These are phyloP conservation scores for Plasmopara halstedii DNA, from an alignment of 352 stramenopile species.

Conservation along the genomic window DNA sequence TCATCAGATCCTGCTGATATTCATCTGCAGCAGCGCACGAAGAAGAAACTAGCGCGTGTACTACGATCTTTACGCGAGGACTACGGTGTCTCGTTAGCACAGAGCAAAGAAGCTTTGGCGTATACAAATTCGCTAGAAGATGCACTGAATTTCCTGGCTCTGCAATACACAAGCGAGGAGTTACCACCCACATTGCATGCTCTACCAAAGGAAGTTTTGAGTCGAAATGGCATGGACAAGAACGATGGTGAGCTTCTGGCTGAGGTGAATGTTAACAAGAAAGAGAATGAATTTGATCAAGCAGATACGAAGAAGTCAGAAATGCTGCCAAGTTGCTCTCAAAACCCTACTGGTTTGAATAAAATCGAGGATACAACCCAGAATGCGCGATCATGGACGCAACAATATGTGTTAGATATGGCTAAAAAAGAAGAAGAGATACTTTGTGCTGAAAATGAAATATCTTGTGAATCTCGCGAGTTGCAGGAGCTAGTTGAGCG, in stretches of 20 bases:
- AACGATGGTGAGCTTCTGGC: slow-evolving; percentile 26
- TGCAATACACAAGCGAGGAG: slow-evolving; percentile 50
- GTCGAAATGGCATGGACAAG: slow-evolving; percentile 6
- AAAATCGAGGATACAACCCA: slow-evolving; percentile 15
- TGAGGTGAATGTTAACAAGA: slow-evolving; percentile 15
- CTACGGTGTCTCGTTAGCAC: slow-evolving; percentile 28
- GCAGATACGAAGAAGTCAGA: too few relatives aligned
- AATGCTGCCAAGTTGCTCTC: too few relatives aligned
- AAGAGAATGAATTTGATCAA: too few relatives aligned
- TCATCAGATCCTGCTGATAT: slow-evolving; percentile 29
- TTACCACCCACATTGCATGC: slow-evolving; percentile 38
- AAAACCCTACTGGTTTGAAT: too few relatives aligned
- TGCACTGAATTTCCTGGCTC: slow-evolving; percentile 49
- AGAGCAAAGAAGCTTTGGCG: slow-evolving; percentile 32
- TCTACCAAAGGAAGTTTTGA: slow-evolving; percentile 8
- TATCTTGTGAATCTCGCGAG: slow-evolving; percentile 34
- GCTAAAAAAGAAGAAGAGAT: slow-evolving; percentile 31
- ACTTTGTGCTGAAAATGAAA: too few relatives aligned
- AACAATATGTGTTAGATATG: slow-evolving; percentile 63
- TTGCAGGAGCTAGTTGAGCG: slow-evolving; percentile 43
- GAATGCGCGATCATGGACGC: slow-evolving; percentile 59
- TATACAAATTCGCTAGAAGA: slow-evolving; percentile 67
- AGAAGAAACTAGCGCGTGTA: slow-evolving; percentile 47
- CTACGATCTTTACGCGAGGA: slow-evolving; percentile 40
- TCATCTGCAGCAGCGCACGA: slow-evolving; percentile 32